Base-by-base conservation (phyloP, 345 rosid species). In the Eucalyptus lansdowneana region DNA sequence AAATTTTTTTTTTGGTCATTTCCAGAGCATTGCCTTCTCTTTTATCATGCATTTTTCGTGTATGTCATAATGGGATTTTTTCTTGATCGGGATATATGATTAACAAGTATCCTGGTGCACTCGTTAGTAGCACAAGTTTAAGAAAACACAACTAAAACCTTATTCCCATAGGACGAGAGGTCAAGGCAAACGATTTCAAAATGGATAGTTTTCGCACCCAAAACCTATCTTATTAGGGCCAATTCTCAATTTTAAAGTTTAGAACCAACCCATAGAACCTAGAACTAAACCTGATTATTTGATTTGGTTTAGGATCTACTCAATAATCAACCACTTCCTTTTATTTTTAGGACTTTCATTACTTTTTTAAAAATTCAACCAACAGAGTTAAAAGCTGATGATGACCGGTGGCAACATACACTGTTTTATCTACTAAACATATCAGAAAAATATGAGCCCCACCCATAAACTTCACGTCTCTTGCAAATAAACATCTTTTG, bases 121-220 rank as follows among this genome's bases (percentile, higher is more conserved):
- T 60, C 0, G 0, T 25, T 25, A 60, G 14, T 9, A 6, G 3
- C 7, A 60, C 8, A 25, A 60, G 4, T 60, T 56, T 60, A 25
- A 25, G 14, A 60, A 60, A 60, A 25, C 67, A 25, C 2, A 3
- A 2, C 15, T 60, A 60, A 24, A 60, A 11, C 4, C 2, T 21
- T 21, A 4, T 21, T 21, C 25, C 2, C 5, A 53, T 0, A 1
- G 25, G 25, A 8, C 0, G 8, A 53, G 58, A 53, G 58, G 5
- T 53, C 0, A 3, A 0, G 58, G 58, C 8, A 25, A 53, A 0
- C 5, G 0, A 53, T 53, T 53, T 53, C 25, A 53, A 0, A 53
- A 53, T 53, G 25, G 25, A 53, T 8, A 53, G 58, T 21, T 53
- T 53, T 53, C 5, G 5, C 25, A 21, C 58, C 58, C 25, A 21